Base-by-base conservation (phyloP, 2,329 filamentous ascomycete species). In the Monilinia fructigena region DNA sequence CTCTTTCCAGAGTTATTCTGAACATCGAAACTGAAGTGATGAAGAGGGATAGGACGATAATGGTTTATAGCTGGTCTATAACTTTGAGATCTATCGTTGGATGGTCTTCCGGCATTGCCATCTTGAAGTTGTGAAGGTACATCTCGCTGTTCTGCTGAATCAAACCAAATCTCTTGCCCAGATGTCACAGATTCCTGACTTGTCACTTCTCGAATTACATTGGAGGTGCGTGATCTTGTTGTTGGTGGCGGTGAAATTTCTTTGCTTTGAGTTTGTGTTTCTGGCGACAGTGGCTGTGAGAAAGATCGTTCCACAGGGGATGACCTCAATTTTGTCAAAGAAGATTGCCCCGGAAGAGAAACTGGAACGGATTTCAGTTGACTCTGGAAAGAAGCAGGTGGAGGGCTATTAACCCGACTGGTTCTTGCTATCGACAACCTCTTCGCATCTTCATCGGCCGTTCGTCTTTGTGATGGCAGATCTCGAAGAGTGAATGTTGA, bases 361-460 rank as follows among this genome's bases (percentile, higher is more conserved):
- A 66, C 63, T 31, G 64, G 50, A 20, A 48, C 59, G 18, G 38
- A 48, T 40, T 58, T 67, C 20, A 60, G 28, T 45, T 68, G 65
- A 12, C 55, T 72, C 55, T 68, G 68, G 67, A 72, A 69, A 10
- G 66, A 67, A 38, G 71, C 64, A 48, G 58, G 65, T 4, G 50
- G 58, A 18, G 65, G 58, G 38, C 50, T 63, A 47, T 23, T 48
- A 12, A 66, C 52, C 42, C 65, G 38, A 26, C 50, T 61, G 3
- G 54, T 54, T 63, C 65, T 66, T 18, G 65, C 40, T 47, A 66
- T 23, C 8, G 58, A 66, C 4, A 63, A 66, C 35, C 65, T 66
- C 23, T 48, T 66, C 3, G 23, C 26, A 47, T 66, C 64, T n/a
- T 55, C 58, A 10, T 66, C 65, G 1, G 42, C 31, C 14, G 52